Conservation (phyloP, 441 rosid species). For the Sinapis alba region DNA sequence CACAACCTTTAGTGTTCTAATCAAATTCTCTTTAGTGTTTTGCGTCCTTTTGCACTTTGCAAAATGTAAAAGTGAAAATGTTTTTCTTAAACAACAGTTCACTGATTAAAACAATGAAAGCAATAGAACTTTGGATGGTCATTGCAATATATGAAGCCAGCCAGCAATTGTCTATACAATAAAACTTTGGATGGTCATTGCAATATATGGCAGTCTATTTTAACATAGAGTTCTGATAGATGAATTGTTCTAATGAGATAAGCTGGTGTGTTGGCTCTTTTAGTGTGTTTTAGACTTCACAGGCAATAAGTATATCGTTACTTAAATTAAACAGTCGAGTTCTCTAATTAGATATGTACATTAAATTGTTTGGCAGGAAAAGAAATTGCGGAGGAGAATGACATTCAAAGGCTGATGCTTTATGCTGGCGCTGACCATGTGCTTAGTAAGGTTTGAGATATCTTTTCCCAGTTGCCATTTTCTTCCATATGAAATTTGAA, state of each 20-base stretch:
- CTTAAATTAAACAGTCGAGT: background rate
- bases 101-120: no score
- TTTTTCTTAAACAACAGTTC: background rate
- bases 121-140: no score
- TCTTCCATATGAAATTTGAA: slow-evolving; percentile 2
- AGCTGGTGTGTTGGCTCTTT: slow-evolving; percentile 17
- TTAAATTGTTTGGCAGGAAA: slow-evolving; percentile 52
- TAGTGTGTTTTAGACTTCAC: background rate
- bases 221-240: background rate
- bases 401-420: slow-evolving; percentile 62
- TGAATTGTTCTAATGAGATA: slow-evolving; percentile 25
- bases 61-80: no score
- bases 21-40: background rate
- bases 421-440: slow-evolving; percentile 76
- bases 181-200: background rate
- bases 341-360: slow-evolving; percentile 13
- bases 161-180: no score
- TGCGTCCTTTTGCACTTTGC: background rate
- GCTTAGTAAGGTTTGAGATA: slow-evolving; percentile 74
- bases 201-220: background rate
- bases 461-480: background rate
- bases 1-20: background rate
- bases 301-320: background rate
- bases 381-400: slow-evolving; percentile 59
- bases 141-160: no score